Base-by-base conservation (phyloP, 179 eudicot genomes). In the Silene vulgaris region DNA sequence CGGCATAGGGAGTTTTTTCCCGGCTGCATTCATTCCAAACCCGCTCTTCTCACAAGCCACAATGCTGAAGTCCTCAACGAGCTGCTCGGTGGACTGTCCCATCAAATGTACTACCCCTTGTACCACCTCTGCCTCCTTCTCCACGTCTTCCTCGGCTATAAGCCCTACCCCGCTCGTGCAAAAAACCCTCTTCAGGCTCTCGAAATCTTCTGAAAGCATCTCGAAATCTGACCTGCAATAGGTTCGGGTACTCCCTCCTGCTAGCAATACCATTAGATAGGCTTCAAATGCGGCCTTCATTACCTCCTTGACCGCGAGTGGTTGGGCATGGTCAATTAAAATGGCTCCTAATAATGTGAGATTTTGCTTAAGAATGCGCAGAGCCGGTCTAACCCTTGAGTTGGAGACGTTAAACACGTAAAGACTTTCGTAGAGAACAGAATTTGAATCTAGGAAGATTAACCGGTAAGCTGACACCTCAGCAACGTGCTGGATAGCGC, bases 221-320 rank as follows among this genome's bases (percentile, higher is more conserved):
- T 82, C 82, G 13, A 81, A 87, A 64, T 95, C 99, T 2, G 82
- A 6, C 79, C 85, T 82, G 0, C 35, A 72, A 57, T 89, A 95
- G 8, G 83, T 77, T 40, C 99, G 66, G 0, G 85, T 81, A 73
- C 90, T 73, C 45, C 99, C 99, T 5, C 99, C 99, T 0, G 99
- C 99, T 1, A 95, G 89, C 66, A 92, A 61, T 54, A 95, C 91
- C 96, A 89, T 89, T 32, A 92, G 87, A 79, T 75, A 95, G 32
- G 91, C 92, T 81, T 92, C 96, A 12, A 92, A 95, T 8, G 91
- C 74, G 1, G 99, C 99, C 80, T 82, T 92, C 97, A 90, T 90
- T 17, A 92, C 90, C 59, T 92, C 97, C 76, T 88, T 95, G 30
- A 89, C 74, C 0, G 97, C 97, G 14, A 88, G 13, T 8, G 93